Base-by-base conservation (phyloP, 148 eudicot genomes). In the Camellia granthamiana region DNA sequence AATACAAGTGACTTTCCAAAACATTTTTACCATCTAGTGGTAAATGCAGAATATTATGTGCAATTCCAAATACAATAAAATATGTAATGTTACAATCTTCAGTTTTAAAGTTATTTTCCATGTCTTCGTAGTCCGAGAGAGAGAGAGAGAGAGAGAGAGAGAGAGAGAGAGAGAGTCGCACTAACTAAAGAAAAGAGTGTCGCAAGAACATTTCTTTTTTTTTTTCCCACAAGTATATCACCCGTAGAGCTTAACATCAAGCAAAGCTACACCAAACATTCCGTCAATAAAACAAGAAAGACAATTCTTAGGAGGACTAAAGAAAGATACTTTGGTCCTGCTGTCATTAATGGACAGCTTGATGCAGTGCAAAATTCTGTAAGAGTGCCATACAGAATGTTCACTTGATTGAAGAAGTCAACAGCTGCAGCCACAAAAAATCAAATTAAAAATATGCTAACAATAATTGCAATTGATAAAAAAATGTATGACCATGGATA, bases 321-420 rank as follows among this genome's bases (percentile, higher is more conserved):
- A 74, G 78, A 73, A 72, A 55, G 67, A 56, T 83, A 83, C 81
- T 78, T 78, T 63, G 84, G 80, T 67, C 87, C 87, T 15, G 87
- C 87, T 23, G 78, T 71, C 85, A 85, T 85, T 44, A 82, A 82
- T 42, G 87, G 85, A 58, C 87, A 85, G 74, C 7, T 85, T 81
- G 76, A 47, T 21, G 78, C 51, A 3, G 87, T 85, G 80, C 87
- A 85, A 81, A 79, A 85, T 76, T 85, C 87, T 63, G 87, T 85
- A 49, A 85, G 87, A 41, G 87, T 85, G 51, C 83, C 87, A 76
- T 79, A 82, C 21, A 85, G 81, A 82, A 85, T 82, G 78, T 82
- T 82, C 67, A 85, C 87, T 80, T 85, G 87, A 82, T 85, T 85
- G 77, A 82, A 85, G 84, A 85, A 85, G 80, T 85, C 87, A 65